phyloP scores from a whole-genome alignment of 768 basidiomycete genomes.

The Auricularia auricula-judae region DNA sequence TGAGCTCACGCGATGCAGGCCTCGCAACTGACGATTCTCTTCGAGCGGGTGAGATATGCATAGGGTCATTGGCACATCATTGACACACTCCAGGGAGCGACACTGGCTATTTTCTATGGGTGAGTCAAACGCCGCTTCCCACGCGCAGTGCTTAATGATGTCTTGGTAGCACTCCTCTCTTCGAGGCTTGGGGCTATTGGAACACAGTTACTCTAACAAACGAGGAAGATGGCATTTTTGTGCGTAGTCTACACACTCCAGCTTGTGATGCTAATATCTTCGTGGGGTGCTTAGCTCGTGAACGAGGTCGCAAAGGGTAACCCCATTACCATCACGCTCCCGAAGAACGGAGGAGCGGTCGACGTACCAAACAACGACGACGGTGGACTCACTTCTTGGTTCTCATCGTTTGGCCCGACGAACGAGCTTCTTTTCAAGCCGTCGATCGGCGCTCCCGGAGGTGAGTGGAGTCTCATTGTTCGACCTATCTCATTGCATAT shows the following conservation, averaged over 20 bases:
- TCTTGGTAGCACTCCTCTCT: not conserved
- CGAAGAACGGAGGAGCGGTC: slow-evolving; percentile 30
- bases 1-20: not conserved
- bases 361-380: slow-evolving; percentile 33
- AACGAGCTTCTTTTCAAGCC: slow-evolving; percentile 39
- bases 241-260: not conserved
- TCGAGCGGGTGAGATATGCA: too few relatives aligned
- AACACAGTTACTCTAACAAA: slow-evolving; percentile 40
- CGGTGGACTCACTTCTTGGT: slow-evolving; percentile 39
- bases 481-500: not conserved
- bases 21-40: too few relatives aligned
- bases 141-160: not conserved
- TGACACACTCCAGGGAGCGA: too few relatives aligned
- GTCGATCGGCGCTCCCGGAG: slow-evolving; percentile 4
- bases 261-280: not conserved
- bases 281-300: slow-evolving; percentile 27
- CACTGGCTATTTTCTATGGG: too few relatives aligned
- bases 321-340: slow-evolving; percentile 34
- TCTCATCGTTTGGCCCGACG: slow-evolving; percentile 23
- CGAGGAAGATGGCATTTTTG: slow-evolving; percentile 32
- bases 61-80: too few relatives aligned
- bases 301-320: slow-evolving; percentile 35
- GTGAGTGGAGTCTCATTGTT: not conserved
- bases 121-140: not conserved
- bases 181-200: slow-evolving; percentile 22